Base-by-base conservation (phyloP, 2,329 filamentous ascomycete species). In the Trichocomaceae sp. region DNA sequence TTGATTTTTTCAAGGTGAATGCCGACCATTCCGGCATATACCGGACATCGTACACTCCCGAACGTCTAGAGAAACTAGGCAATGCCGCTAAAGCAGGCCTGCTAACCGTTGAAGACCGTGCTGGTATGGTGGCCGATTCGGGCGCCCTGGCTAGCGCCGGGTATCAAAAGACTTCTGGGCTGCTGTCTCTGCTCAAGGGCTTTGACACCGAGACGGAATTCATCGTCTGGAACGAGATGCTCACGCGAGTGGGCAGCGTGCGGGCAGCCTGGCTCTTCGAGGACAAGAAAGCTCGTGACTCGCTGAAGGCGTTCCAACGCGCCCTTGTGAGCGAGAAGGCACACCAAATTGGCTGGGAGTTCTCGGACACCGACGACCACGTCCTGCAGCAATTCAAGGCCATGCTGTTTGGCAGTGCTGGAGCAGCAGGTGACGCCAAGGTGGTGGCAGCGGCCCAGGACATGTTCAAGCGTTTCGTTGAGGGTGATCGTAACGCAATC, bases 1-100 rank as follows among this genome's bases (percentile, higher is more conserved):
- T 86, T 51, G 89, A 95, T 65, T 96, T 97, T 75, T 97, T 87
- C 83, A 97, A 97, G 79, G 77, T 97, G 58, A 97, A 97, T 67
- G 90, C 92, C 15, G 90, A 96, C 68, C 92, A 96, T 72, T 91
- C 90, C 20, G 88, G 88, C 61, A 85, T 96, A 60, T 97, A 95
- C 77, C 85, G 92, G 57, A 96, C 91, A 0, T 88, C 86, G 0
- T 97, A 97, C 75, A 80, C 84, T 2, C 86, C 90, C 1, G 86
- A 89, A 64, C 86, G 92, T 35, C 81, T 97, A 45, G 80, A 84
- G 62, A 96, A 96, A 77, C 85, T 97, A 37, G 92, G 92, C 23
- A 76, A 90, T 66, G 89, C 91, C 54, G 92, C 90, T 47, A 93
- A 88, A 72, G 75, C 85, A 47, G 88, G 88, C 4, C 79, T 91